Base-by-base conservation (phyloP, 2,329 filamentous ascomycete genomes). In the Sordariomycetes sp. region DNA sequence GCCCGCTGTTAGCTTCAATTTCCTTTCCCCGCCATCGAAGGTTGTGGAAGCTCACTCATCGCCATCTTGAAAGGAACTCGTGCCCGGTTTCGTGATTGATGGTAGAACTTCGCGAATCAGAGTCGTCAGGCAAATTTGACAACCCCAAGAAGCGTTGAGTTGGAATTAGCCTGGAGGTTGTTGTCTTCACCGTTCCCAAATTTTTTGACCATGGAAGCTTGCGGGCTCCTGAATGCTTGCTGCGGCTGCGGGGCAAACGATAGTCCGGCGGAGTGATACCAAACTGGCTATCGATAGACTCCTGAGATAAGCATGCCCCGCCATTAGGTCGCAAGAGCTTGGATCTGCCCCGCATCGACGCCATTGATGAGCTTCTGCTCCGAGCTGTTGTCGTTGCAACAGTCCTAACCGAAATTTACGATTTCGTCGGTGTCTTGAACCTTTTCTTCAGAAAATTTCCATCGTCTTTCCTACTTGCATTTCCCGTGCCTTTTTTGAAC, bases 1-100 rank as follows among this genome's bases (percentile, higher is more conserved):
- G 53, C 41, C 41, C 36, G 35, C 57, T 47, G 52, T 63, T 54
- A 63, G 59, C 53, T 47, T 47, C 33, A 29, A 21, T 33, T 29
- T 33, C 34, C 19, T 20, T 36, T 32, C 34, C 34, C 34, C 34
- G 34, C 34, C 21, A 35, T 25, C 9, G 29, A 42, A 34, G 37
- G 30, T 37, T 43, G 43, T 42, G 46, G 37, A 37, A 36, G 58
- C 58, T 53, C 47, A 61, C 58, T 61, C 47, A 61, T 47, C 35
- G 55, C 48, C 58, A 61, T 61, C 20, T 49, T 59, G 54, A 34
- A n/a, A n/a, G n/a, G n/a, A n/a, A n/a, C n/a, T n/a, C n/a, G n/a
- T n/a, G n/a, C n/a, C n/a, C n/a, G n/a, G n/a, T n/a, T n/a, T n/a
- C n/a, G n/a, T n/a, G n/a, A n/a, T n/a, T n/a, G n/a, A n/a, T n/a